These are phyloP conservation scores for Amaranthus tricolor DNA, from an alignment of 179 eudicot species.

Conservation along the genomic window DNA sequence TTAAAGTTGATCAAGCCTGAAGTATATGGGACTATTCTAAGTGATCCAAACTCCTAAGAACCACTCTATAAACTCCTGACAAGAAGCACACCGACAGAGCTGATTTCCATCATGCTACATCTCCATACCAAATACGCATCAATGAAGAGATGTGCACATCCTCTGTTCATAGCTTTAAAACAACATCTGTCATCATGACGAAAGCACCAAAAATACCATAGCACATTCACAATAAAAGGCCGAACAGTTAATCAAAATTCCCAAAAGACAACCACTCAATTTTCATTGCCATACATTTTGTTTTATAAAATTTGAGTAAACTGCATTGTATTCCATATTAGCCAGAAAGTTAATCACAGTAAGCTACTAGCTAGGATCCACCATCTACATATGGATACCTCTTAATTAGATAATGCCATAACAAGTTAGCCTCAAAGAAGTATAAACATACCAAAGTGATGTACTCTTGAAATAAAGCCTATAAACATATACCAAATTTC, in stretches of 20 bases:
- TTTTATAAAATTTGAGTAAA: background rate
- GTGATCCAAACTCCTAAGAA: background rate
- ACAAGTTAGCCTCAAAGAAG: background rate
- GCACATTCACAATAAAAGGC: background rate
- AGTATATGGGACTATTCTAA: background rate
- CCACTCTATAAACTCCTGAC: background rate
- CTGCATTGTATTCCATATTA: background rate
- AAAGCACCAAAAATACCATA: background rate
- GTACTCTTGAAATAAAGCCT: background rate
- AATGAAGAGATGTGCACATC: background rate
- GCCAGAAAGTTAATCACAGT: background rate
- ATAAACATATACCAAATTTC: background rate
- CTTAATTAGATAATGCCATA: background rate
- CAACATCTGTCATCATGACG: background rate
- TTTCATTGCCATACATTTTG: background rate
- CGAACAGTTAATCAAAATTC: background rate
- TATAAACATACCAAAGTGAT: background rate
- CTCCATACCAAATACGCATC: background rate
- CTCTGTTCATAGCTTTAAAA: background rate
- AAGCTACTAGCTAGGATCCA: background rate
- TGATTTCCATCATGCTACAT: background rate
- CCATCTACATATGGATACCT: background rate
- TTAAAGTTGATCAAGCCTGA: background rate
- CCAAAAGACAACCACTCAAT: background rate
- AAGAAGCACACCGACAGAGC: background rate